phyloP scores from a whole-genome alignment of 2,329 filamentous ascomycete genomes.

The Fusarium sambucinum region DNA sequence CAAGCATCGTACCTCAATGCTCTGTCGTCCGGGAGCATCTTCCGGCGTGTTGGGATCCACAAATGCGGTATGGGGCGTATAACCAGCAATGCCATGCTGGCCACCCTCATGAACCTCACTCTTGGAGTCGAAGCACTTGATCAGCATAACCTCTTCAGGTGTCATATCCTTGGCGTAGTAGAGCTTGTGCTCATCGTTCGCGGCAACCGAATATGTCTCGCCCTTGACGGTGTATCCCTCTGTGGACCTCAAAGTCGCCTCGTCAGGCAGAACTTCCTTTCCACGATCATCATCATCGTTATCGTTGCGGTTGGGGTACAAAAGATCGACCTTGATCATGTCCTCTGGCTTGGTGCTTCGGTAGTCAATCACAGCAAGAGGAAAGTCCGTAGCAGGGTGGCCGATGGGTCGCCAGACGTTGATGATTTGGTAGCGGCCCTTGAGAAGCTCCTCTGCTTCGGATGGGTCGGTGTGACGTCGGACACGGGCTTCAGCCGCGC shows the following conservation, averaged over 20 bases:
- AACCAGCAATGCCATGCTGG: constrained; percentile 33
- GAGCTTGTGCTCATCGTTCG: constrained; percentile 41
- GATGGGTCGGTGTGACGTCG: constrained; percentile 66
- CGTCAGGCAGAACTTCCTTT: constrained; percentile 41
- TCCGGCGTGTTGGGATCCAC: constrained; percentile 40
- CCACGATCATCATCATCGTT: constrained; percentile 42
- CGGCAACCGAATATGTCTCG: constrained; percentile 39
- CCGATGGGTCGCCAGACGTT: constrained; percentile 58
- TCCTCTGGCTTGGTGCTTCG: constrained; percentile 43
- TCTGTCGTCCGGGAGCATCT: constrained; percentile 42
- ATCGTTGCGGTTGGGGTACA: constrained; percentile 43
- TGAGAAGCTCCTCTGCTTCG: constrained; percentile 55
- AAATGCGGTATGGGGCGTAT: constrained; percentile 46
- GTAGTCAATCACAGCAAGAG: constrained; percentile 45
- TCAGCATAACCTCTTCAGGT: constrained; percentile 47
- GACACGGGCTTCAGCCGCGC: constrained; percentile 71
- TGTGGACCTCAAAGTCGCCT: constrained; percentile 25
- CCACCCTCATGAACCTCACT: constrained; percentile 43
- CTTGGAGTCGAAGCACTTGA: constrained; percentile 48
- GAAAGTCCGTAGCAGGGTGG: constrained; percentile 42
- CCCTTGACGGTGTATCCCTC: constrained; percentile 44
- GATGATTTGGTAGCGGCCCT: constrained; percentile 64
- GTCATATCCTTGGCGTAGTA: constrained; percentile 48
- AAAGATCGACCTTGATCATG: constrained; percentile 40
- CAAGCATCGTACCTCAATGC: constrained; percentile 46